These are phyloP conservation scores for Neocatenulostroma microsporum DNA, from an alignment of 2,329 filamentous ascomycete species.

Conservation along the genomic window DNA sequence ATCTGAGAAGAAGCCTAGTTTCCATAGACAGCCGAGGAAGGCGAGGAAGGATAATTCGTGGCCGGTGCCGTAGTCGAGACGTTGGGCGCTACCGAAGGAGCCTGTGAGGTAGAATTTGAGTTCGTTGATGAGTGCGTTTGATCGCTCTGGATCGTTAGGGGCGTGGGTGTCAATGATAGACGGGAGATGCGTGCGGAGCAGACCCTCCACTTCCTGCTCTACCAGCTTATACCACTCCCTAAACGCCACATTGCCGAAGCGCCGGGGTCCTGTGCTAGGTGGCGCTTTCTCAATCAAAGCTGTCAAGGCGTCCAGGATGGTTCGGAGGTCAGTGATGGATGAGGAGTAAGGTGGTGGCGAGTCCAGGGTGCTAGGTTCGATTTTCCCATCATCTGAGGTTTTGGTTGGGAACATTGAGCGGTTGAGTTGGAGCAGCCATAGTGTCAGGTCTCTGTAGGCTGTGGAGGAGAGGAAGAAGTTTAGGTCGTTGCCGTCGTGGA, in stretches of 20 bases:
- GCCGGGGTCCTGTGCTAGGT: conserved; percentile 73
- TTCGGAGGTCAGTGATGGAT: conserved; percentile 55
- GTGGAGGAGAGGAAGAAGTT: conserved; percentile 67
- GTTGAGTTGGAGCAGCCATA: conserved; percentile 85
- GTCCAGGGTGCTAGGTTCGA: conserved; percentile 24
- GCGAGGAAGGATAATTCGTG: conserved; percentile 93
- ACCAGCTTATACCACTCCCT: conserved; percentile 71
- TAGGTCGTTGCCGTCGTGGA: conserved; percentile 79
- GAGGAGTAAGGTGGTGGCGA: conserved; percentile 44
- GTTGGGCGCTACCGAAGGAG: conserved; percentile 77
- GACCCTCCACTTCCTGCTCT: conserved; percentile 48
- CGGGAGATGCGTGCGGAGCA: conserved; percentile 32
- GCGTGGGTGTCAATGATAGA: too few species aligned
- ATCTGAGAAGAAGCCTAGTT: conserved; percentile 69
- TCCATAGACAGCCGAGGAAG: conserved; percentile 86
- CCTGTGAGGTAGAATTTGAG: conserved; percentile 73
- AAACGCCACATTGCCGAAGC: conserved; percentile 91
- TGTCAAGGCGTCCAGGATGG: conserved; percentile 58
- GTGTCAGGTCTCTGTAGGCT: conserved; percentile 80
- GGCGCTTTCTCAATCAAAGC: conserved; percentile 68
- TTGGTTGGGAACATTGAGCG: conserved; percentile 70
- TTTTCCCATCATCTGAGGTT: conserved; percentile 28
- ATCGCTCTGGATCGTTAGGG: neutral
- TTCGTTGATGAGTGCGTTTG: conserved; percentile 43
- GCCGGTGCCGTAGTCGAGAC: conserved; percentile 91